A percentile compares a stretch with the other conserved stretches of the same genome.
Conservation (phyloP, 2,329 filamentous ascomycete genomes). For the Hypoxylon sp. region DNA sequence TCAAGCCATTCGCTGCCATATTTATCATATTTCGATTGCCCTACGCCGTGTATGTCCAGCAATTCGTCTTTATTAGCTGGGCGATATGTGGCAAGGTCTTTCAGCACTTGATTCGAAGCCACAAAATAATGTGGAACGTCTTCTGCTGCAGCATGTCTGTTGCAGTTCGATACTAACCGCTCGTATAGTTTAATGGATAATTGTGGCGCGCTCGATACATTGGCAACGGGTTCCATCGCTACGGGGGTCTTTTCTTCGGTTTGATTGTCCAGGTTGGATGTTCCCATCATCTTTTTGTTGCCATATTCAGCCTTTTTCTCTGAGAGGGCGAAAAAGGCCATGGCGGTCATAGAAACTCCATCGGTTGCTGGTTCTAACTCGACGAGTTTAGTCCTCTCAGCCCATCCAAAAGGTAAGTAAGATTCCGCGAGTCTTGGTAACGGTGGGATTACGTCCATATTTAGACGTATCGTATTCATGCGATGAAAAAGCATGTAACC, state of each 20-base stretch:
- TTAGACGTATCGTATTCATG: slow-evolving; percentile 39
- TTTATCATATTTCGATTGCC: background rate
- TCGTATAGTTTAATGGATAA: background rate
- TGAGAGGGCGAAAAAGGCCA: background rate
- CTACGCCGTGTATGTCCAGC: slow-evolving; percentile 5
- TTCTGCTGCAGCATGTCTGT: background rate
- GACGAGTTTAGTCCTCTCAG: too few species aligned
- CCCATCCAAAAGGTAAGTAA: slow-evolving; percentile 24
- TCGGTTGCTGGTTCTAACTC: background rate
- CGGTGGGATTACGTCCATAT: slow-evolving; percentile 33
- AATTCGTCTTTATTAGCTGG: slow-evolving; percentile 7
- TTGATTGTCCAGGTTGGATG: background rate
- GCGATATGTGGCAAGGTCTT: slow-evolving; percentile 2
- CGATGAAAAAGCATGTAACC: slow-evolving; percentile 43
- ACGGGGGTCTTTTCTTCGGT: background rate
- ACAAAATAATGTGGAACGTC: background rate
- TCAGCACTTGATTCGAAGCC: slow-evolving; percentile 6
- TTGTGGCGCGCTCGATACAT: background rate
- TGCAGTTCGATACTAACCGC: background rate
- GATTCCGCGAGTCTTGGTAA: slow-evolving; percentile 35
- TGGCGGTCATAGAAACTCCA: background rate
- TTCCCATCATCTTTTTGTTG: background rate
- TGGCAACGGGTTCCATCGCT: background rate
- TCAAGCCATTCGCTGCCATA: slow-evolving; percentile 16
- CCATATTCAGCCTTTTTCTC: background rate